Evolutionary conservation across 1,284 basidiomycete species (phyloP), one percentile per base, ranked within the genome.

Genomic region (Ustilago bromivora): DNA sequence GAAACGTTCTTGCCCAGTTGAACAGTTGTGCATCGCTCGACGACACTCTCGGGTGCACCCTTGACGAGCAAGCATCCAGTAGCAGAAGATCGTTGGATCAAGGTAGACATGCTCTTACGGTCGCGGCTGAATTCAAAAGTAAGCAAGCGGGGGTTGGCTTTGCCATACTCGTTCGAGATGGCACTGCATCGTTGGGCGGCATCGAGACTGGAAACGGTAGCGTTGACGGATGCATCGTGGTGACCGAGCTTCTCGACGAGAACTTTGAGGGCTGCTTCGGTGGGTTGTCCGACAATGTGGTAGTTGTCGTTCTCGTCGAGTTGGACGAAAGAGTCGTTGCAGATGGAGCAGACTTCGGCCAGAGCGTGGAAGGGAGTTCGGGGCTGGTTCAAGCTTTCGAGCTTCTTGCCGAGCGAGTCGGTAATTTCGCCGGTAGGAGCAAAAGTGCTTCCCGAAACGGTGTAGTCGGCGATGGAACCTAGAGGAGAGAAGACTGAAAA

Each of bases 121-220:
- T 99, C 97, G 40, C 96, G 92, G 34, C 94, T 94, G 88, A 99
- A 99, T 87, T 98, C 96, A 84, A 99, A 96, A 2, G 96, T 98
- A 76, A 96, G 88, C 12, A 97, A 89, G 70, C 95, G 92, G 19
- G 91, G 89, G 82, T 94, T 92, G 56, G 89, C 88, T 78, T 95
- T 93, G 83, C 93, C 92, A 87, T 92, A 90, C 58, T 93, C 91
- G 88, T 93, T 94, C 36, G 71, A 75, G 87, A 98, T 90, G 43
- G 92, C 94, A 76, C 90, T 93, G 56, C 92, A 91, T 62, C 95
- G 93, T 49, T 88, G 87, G 19, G 88, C 86, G 34, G 90, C 89
- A 11, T 91, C 86, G 23, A 96, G 88, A 46, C 88, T 87, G 7
- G 88, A 76, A 53, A 95, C 88, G 1, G 91, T 90, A 17, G 84